Evolutionary conservation across 208 protist genomes (phyloP), one percentile per base, ranked within the genome.

Genomic region (Acanthamoeba lenticulata): DNA sequence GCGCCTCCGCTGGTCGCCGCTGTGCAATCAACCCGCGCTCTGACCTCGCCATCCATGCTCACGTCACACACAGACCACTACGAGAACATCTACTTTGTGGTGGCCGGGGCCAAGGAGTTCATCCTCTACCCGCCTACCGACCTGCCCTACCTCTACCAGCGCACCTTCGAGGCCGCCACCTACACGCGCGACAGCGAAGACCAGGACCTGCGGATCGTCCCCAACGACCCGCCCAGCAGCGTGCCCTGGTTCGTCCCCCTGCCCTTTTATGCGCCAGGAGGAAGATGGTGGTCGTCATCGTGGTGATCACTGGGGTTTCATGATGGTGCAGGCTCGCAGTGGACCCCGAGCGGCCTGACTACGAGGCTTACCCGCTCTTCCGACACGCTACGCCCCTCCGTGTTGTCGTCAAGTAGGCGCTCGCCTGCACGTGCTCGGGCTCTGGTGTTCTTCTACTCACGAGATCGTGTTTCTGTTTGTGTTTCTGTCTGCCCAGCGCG

Each of bases 21-120:
- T n/a, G n/a, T n/a, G n/a, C n/a, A n/a, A n/a, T 77, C 15, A 40
- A 17, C 38, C 4, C 38, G 29, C 11, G 67, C 6, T 42, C 21
- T 1, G 42, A 29, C 38, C 36, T 9, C n/a, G n/a, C n/a, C n/a
- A n/a, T n/a, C 15, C 29, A 1, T 0, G 19, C 42, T 55, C 21
- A 85, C 74, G n/a, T 77, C n/a, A 36, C 9, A 2, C 21, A 13
- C 44, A 93, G 96, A 97, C 62, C 81, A 90, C 29, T 97, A 97
- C 55, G 96, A 97, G 65, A 97, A 97, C 90, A 86, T 97, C 21
- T 96, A 96, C 85, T 49, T 36, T n/a, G 96, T 97, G 21, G 89
- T 97, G 3, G 69, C 38, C 42, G 96, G 96, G 4, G 79, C 55
- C 2, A 97, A 97, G 55, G 49, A 91, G 45, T 96, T 97, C 57